Conservation (phyloP, 805 yeast genomes). For the Hanseniaspora guilliermondii region DNA sequence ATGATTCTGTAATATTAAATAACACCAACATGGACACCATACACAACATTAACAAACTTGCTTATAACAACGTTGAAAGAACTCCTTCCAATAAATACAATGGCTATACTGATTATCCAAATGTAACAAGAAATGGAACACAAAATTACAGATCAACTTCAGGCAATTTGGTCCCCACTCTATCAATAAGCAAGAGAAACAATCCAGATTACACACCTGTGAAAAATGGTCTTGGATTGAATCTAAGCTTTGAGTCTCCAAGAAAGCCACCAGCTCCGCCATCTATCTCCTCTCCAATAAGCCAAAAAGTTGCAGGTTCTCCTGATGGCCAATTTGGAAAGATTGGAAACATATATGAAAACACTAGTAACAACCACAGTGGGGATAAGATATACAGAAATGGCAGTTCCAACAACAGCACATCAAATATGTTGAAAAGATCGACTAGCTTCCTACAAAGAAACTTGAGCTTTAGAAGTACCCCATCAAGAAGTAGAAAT, state of each 20-base stretch:
- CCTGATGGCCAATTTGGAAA: slow-evolving; percentile 15
- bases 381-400: slow-evolving; percentile 4
- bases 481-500: background rate
- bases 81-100: background rate
- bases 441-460: slow-evolving; percentile 12
- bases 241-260: slow-evolving; percentile 42
- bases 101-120: background rate
- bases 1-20: slow-evolving; percentile 13
- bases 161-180: background rate
- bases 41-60: background rate
- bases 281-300: slow-evolving; percentile 32
- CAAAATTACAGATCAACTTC: slow-evolving; percentile 6
- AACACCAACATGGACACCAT: background rate
- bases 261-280: slow-evolving; percentile 67
- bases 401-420: slow-evolving; percentile 1
- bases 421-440: slow-evolving; percentile 8
- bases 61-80: background rate
- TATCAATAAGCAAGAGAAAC: background rate
- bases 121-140: slow-evolving; percentile 7
- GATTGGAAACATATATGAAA: background rate
- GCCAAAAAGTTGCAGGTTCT: slow-evolving; percentile 25
- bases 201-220: background rate
- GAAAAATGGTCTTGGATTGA: background rate
- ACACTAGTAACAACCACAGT: background rate
- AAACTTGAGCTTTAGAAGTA: slow-evolving; percentile 7